phyloP scores from a whole-genome alignment of 495 filamentous ascomycete species.

The Geopyxis carbonaria region DNA sequence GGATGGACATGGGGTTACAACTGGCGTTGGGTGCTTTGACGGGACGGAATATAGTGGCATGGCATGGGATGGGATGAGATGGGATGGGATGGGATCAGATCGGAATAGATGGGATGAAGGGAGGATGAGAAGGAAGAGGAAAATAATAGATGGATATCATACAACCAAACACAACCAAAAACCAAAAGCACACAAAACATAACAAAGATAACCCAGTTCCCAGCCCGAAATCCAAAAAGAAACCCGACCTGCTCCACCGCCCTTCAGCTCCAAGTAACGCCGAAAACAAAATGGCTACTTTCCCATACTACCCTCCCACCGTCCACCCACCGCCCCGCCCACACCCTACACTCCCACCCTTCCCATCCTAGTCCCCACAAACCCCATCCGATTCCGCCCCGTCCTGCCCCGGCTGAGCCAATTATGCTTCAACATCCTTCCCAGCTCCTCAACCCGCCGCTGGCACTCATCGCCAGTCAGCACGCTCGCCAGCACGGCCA shows the following conservation, averaged over 20 bases:
- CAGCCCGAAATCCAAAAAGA: not conserved
- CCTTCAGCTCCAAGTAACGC: not conserved
- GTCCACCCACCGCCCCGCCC: not conserved
- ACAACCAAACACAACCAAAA: not conserved
- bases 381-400: conserved; percentile 72
- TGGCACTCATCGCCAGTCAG: conserved; percentile 50
- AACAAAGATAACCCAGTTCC: not conserved
- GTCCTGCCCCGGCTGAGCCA: conserved; percentile 86
- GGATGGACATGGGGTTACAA: not conserved
- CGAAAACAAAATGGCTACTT: too few relatives aligned
- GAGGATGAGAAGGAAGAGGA: too few relatives aligned
- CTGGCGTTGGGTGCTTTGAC: not conserved
- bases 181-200: not conserved
- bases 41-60: not conserved
- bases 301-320: too few relatives aligned
- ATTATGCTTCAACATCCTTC: conserved; percentile 78
- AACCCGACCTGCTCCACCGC: not conserved
- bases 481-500: conserved; percentile 70
- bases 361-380: conserved; percentile 48
- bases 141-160: too few relatives aligned
- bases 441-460: conserved; percentile 63
- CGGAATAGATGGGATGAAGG: too few relatives aligned
- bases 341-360: conserved; percentile 8
- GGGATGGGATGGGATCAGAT: too few relatives aligned
- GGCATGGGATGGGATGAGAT: too few relatives aligned